A percentile compares a stretch with the other conserved stretches of the same genome.
Conservation (phyloP, 2,329 filamentous ascomycete genomes). For the Calonectria hawksworthii region DNA sequence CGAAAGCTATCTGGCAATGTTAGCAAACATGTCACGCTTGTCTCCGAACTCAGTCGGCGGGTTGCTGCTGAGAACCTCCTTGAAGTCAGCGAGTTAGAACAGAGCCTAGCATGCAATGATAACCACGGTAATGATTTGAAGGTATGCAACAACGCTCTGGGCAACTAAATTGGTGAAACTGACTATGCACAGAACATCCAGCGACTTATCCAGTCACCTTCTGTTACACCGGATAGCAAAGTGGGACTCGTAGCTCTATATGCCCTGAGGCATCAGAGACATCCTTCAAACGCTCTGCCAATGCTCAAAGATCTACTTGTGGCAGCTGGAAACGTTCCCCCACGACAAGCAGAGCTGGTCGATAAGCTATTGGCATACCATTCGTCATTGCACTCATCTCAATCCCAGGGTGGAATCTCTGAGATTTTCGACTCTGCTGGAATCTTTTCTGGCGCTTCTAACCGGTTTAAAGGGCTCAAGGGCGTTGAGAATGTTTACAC, state of each 20-base stretch:
- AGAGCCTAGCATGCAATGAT: constrained; percentile 96
- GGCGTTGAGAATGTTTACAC: constrained; percentile 99
- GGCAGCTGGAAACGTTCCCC: constrained; percentile 85
- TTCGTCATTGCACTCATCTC: constrained; percentile 84
- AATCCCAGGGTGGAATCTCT: constrained; percentile 82
- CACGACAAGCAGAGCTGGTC: constrained; percentile 83
- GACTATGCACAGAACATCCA: constrained; percentile 77
- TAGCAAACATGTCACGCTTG: constrained; percentile 97
- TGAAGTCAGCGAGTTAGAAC: constrained; percentile 97
- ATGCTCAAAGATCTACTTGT: constrained; percentile 89
- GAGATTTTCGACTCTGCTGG: constrained; percentile 93
- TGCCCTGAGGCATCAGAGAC: constrained; percentile 90
- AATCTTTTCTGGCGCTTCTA: constrained; percentile 90
- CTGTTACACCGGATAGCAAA: constrained; percentile 85
- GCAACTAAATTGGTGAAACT: constrained; percentile 27
- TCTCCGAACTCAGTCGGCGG: constrained; percentile 90
- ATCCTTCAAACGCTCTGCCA: constrained; percentile 85
- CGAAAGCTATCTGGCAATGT: constrained; percentile 97
- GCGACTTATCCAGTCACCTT: constrained; percentile 83
- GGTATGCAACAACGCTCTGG: constrained; percentile 59
- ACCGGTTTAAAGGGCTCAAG: constrained; percentile 93
- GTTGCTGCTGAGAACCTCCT: constrained; percentile 89
- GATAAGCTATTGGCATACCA: constrained; percentile 88
- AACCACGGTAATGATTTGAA: constrained; percentile 94
- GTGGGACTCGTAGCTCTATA: constrained; percentile 94